Base-by-base conservation (phyloP, 495 filamentous ascomycete genomes). In the Pseudoneurospora amorphoporcata region DNA sequence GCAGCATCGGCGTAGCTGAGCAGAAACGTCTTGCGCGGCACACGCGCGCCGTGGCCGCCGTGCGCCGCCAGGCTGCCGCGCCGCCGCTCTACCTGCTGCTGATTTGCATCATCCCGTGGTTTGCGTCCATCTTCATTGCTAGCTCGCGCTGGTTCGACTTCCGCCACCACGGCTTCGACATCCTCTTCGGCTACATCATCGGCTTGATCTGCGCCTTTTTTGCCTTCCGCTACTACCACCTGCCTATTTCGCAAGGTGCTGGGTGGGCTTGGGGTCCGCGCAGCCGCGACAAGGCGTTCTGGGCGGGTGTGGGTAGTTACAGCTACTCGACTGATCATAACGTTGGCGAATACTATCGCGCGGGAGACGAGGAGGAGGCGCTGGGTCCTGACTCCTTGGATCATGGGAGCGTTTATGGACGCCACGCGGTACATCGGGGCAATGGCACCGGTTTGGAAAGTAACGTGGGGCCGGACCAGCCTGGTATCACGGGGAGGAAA, bases 121-220 rank as follows among this genome's bases (percentile, higher is more conserved):
- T 88, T 73, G 82, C 82, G 12, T 83, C 88, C 68, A 78, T 87
- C 69, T 89, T 86, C 74, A 83, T 90, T 68, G 79, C 87, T 32
- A 84, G 86, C 58, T 89, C 87, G n/a, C 84, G 88, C 23, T 90
- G 86, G 81, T 89, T 93, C 85, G 94, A 97, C 77, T 93, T 91
- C 77, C 87, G 93, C 9, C 94, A 97, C 75, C 93, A 96, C 81
- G 92, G 90, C 14, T 96, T 97, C 81, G 94, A 97, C 73, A 94
- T 96, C 58, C 84, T 97, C 32, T 92, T 91, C 37, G 93, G 93
- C 8, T 90, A 87, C 29, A 76, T 91, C 3, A 88, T 94, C 65
- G 92, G 92, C 8, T 76, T 80, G 32, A 75, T 85, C 43, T 73
- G 73, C 6, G 81, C 87, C 12, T 79, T 84, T 71, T 87, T 86